These are phyloP conservation scores for Zygoascus flipseniorum DNA, from an alignment of 805 yeast species.

Conservation along the genomic window DNA sequence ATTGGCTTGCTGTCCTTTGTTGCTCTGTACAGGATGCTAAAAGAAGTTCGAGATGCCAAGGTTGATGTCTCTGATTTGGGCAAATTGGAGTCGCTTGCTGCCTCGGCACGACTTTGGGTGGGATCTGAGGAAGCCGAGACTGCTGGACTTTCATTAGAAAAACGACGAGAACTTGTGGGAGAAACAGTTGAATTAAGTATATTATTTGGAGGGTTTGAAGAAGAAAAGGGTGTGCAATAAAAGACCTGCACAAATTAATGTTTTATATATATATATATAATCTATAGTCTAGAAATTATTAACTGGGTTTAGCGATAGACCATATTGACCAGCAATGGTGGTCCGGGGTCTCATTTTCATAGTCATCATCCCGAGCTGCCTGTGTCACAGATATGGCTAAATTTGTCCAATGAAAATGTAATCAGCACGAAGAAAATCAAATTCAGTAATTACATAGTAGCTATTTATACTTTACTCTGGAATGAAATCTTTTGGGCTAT, in stretches of 20 bases:
- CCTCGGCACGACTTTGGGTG: slow-evolving; percentile 26
- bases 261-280: too few relatives aligned
- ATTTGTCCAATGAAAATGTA: too few relatives aligned
- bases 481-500: too few relatives aligned
- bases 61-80: slow-evolving; percentile 8
- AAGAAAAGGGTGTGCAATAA: slow-evolving; percentile 20
- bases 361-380: too few relatives aligned
- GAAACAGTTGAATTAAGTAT: slow-evolving; percentile 24
- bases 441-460: too few relatives aligned
- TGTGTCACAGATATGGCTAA: too few relatives aligned
- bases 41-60: slow-evolving; percentile 13
- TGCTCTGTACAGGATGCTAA: slow-evolving; percentile 18
- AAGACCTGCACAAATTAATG: too few relatives aligned
- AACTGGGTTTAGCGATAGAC: too few relatives aligned
- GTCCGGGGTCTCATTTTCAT: too few relatives aligned
- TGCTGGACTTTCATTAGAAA: slow-evolving; percentile 19
- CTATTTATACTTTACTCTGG: too few relatives aligned
- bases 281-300: not conserved
- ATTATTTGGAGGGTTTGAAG: slow-evolving; percentile 25
- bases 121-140: slow-evolving; percentile 27
- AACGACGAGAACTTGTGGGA: slow-evolving; percentile 25
- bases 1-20: slow-evolving; percentile 28
- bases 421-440: too few relatives aligned
- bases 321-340: too few relatives aligned
- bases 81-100: slow-evolving; percentile 20